These are phyloP conservation scores for Zasmidium citrigriseum DNA, from an alignment of 2,329 filamentous ascomycete species.

Conservation along the genomic window DNA sequence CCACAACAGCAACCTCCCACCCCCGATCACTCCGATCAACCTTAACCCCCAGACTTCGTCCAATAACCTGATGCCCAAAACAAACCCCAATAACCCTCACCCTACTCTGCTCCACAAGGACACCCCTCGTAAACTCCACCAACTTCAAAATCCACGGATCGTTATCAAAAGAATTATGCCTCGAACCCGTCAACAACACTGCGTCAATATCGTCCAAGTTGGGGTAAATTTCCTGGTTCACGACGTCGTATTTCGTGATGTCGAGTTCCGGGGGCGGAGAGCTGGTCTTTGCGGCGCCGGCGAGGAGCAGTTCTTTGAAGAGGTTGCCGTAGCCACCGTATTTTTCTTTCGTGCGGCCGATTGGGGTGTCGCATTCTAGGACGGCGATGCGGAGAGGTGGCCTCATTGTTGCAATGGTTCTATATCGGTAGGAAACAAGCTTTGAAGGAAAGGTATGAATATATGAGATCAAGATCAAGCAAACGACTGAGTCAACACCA, in stretches of 20 bases:
- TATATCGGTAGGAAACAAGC: too few species aligned
- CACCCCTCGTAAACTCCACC: constrained; percentile 65
- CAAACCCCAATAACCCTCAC: constrained; percentile 78
- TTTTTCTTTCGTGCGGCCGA: constrained; percentile 62
- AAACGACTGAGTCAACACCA: too few species aligned
- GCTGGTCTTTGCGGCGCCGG: constrained; percentile 46
- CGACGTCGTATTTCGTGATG: constrained; percentile 70
- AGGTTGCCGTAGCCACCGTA: constrained; percentile 73
- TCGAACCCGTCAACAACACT: constrained; percentile 71
- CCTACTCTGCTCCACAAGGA: constrained; percentile 58
- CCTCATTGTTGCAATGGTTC: neutral
- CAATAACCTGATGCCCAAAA: constrained; percentile 86
- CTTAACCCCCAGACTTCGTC: constrained; percentile 66
- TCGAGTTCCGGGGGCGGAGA: constrained; percentile 48
- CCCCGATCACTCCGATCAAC: constrained; percentile 68
- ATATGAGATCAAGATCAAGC: too few species aligned
- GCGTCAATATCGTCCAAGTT: constrained; percentile 74
- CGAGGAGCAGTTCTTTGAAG: constrained; percentile 53
- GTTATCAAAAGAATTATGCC: constrained; percentile 70
- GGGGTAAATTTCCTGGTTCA: constrained; percentile 69
- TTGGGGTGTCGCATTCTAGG: constrained; percentile 82
- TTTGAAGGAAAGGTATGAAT: too few species aligned
- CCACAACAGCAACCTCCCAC: constrained; percentile 80
- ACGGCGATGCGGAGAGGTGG: constrained; percentile 71
- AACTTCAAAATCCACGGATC: constrained; percentile 75